A percentile compares a stretch with the other conserved stretches of the same genome.
These are phyloP conservation scores for Penicillium macrosclerotiorum DNA, from an alignment of 495 filamentous ascomycete genomes.

Conservation along the genomic window DNA sequence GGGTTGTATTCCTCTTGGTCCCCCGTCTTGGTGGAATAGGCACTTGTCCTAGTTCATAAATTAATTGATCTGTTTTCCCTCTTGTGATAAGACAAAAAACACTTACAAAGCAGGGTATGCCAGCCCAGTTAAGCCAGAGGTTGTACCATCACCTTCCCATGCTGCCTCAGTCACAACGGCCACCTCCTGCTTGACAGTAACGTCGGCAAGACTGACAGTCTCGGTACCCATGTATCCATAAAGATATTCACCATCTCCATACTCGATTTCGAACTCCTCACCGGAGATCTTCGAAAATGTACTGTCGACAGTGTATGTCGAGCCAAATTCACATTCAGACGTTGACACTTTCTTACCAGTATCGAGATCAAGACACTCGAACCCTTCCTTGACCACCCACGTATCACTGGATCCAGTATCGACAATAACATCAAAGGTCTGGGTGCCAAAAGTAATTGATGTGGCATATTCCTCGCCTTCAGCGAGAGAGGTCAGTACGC, in stretches of 20 bases:
- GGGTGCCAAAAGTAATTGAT: constrained; percentile 4
- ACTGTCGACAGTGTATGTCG: constrained; percentile 34
- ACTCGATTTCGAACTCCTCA: constrained; percentile 56
- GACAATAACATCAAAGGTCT: constrained; percentile 47
- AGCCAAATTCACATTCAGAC: constrained; percentile 48
- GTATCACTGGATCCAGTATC: constrained; percentile 63
- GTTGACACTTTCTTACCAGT: constrained; percentile 19
- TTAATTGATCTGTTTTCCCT: neutral
- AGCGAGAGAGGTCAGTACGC: neutral
- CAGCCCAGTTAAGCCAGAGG: constrained; percentile 54
- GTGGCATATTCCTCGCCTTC: constrained; percentile 11
- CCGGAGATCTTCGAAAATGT: constrained; percentile 41
- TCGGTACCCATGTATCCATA: constrained; percentile 54
- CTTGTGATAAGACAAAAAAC: neutral
- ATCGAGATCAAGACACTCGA: constrained; percentile 42
- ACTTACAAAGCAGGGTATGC: constrained; percentile 48
- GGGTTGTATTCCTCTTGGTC: constrained; percentile 47
- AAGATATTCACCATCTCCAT: constrained; percentile 51
- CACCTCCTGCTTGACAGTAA: constrained; percentile 52
- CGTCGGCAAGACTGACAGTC: constrained; percentile 50
- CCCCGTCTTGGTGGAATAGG: constrained; percentile 28
- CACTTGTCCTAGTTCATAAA: constrained; percentile 33
- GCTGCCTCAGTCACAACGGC: constrained; percentile 46
- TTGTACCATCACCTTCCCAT: constrained; percentile 44
- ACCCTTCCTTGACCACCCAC: constrained; percentile 51